These are phyloP conservation scores for Echites panduratus DNA, from an alignment of 257 asterid genomes.

Conservation along the genomic window DNA sequence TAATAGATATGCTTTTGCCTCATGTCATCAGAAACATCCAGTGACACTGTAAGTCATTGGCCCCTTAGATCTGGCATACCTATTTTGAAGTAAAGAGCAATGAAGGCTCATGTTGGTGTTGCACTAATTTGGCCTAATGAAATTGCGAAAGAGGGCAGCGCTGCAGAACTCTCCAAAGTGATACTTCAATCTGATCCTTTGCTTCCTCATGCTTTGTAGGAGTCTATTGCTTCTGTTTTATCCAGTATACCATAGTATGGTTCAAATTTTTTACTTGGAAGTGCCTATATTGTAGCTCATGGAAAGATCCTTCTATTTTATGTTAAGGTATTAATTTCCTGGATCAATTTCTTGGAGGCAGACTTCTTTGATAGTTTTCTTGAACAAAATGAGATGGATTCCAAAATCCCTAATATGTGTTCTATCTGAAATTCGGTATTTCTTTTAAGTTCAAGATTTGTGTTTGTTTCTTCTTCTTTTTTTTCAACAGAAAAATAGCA, in stretches of 20 bases:
- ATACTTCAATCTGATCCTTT: slow-evolving; percentile 81
- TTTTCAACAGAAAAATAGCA: no score
- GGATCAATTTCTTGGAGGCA: no score
- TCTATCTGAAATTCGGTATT: no score
- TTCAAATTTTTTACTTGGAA: slow-evolving; percentile 89
- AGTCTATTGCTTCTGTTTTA: slow-evolving; percentile 86
- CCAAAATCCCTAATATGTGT: no score
- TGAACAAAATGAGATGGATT: no score
- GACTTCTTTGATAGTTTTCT: no score
- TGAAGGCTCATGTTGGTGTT: slow-evolving; percentile 78
- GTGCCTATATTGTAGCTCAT: no score
- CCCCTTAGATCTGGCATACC: slow-evolving; percentile 91
- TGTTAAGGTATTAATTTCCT: no score
- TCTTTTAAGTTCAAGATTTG: no score
- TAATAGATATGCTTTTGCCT: slow-evolving; percentile 92
- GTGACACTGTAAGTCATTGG: slow-evolving; percentile 80
- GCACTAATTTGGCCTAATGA: slow-evolving; percentile 88
- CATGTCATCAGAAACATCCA: slow-evolving; percentile 90
- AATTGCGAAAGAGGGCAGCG: slow-evolving; percentile 99
- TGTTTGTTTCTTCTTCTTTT: no score
- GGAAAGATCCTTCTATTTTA: no score
- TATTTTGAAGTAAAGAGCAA: slow-evolving; percentile 88
- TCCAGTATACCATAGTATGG: slow-evolving; percentile 85
- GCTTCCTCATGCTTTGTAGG: slow-evolving; percentile 87
- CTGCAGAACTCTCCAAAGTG: slow-evolving; percentile 73